A percentile compares a stretch with the other conserved stretches of the same genome.
Evolutionary conservation across 495 filamentous ascomycete species (phyloP).

Genomic region (Penicillium steckii): DNA sequence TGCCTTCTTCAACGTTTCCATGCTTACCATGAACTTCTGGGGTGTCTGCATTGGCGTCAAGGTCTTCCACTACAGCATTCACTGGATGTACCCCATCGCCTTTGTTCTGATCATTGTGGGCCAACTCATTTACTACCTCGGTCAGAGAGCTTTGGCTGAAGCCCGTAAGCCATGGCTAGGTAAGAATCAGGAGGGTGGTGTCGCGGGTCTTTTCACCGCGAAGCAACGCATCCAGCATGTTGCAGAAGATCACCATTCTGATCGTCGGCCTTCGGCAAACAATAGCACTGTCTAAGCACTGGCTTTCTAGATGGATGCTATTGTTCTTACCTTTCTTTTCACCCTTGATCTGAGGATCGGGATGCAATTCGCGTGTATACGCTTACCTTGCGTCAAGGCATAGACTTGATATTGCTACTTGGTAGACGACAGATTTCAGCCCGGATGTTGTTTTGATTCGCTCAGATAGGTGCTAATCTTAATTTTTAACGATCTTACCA

Average conservation of each 20-base stretch:
- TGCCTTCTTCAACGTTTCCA: conserved; percentile 93
- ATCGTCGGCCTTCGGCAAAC: conserved; percentile 4
- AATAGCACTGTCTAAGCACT: conserved; percentile 13
- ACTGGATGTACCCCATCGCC: conserved; percentile 92
- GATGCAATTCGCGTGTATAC: too few species aligned
- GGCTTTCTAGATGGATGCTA: not conserved
- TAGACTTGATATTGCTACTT: too few species aligned
- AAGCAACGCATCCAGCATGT: conserved; percentile 65
- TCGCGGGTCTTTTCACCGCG: conserved; percentile 83
- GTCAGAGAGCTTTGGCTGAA: conserved; percentile 75
- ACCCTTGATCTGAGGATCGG: not conserved
- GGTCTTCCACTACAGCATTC: conserved; percentile 77
- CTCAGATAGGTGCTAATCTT: conserved; percentile 7
- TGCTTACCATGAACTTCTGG: conserved; percentile 97
- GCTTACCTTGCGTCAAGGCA: too few species aligned
- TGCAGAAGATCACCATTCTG: conserved; percentile 11
- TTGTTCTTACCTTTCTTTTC: not conserved
- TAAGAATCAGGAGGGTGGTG: conserved; percentile 74
- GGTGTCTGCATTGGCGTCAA: conserved; percentile 85
- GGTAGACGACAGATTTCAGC: too few species aligned
- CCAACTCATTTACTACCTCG: conserved; percentile 77
- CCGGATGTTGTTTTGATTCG: not conserved
- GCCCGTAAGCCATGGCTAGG: conserved; percentile 94
- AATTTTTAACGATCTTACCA: not conserved
- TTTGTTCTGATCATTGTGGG: conserved; percentile 89